Conservation (phyloP, 1,284 basidiomycete genomes). For the Inonotus hispidus region DNA sequence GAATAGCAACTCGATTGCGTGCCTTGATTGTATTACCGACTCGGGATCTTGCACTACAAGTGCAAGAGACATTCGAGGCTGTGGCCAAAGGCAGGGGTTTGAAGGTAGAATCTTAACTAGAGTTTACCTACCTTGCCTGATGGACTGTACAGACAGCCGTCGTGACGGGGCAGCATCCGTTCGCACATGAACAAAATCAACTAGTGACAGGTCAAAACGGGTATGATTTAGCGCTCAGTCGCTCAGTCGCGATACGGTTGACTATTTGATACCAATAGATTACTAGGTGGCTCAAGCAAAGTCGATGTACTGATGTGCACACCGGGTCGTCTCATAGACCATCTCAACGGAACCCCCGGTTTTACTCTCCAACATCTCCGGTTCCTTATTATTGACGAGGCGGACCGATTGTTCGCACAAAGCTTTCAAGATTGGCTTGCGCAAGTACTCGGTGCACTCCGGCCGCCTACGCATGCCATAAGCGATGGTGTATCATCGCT, state of each 20-base stretch:
- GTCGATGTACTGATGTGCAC: conserved; percentile 95
- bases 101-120: conserved; percentile 48
- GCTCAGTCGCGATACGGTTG: background rate
- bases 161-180: conserved; percentile 81
- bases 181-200: conserved; percentile 74
- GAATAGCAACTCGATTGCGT: conserved; percentile 80
- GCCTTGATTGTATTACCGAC: conserved; percentile 93
- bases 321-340: conserved; percentile 92
- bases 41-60: conserved; percentile 91
- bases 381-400: conserved; percentile 96
- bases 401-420: conserved; percentile 90
- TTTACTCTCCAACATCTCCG: conserved; percentile 93
- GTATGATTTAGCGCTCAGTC: conserved; percentile 37
- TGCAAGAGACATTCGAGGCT: conserved; percentile 86
- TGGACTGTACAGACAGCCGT: conserved; percentile 60
- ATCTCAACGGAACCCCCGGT: conserved; percentile 81
- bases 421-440: conserved; percentile 95
- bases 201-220: conserved; percentile 49
- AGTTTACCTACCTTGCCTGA: background rate
- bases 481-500: background rate
- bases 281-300: conserved; percentile 76
- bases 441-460: conserved; percentile 70
- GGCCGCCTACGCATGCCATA: conserved; percentile 30
- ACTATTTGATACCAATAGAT: conserved; percentile 30
- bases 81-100: conserved; percentile 83